Evolutionary conservation across 495 filamentous ascomycete species (phyloP), one percentile per base, ranked within the genome.

Genomic region (Penicillium flavigenum): DNA sequence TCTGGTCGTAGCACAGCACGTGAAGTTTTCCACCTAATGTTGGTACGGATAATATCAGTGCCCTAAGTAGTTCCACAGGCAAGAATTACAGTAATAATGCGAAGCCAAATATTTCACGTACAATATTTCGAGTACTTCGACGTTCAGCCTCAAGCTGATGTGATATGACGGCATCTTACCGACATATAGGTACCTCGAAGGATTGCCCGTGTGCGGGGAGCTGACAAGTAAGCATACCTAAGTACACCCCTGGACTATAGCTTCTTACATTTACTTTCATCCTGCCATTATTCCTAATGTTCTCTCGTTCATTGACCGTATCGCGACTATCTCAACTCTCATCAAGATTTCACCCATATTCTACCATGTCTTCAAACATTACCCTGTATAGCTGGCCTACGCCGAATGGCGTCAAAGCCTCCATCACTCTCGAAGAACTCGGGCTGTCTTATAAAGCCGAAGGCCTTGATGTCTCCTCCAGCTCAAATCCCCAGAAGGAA

Each of bases 351-450:
- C 29, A n/a, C 36, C 55, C 56, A 26, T 63, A 55, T 46, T 50
- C 58, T 31, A 63, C 57, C 36, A 68, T 67, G 68, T 62, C 65
- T 16, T 60, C 70, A 14, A 47, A 76, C 57, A 72, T 76, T 47
- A 71, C 66, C 7, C 67, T 76, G 2, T 76, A 78, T 52, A 68
- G 63, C 39, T 72, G 63, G 56, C 47, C 63, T 27, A 76, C 73
- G 16, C 71, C 72, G 47, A 79, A 78, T 38, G 75, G 72, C 38
- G 61, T 72, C 73, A 95, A 94, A 64, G 78, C 88, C 55, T 88
- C 87, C 34, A 94, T 95, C 60, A 78, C 86, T 3, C 77, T 96
- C 3, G 91, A 96, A 70, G 91, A 95, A 71, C 81, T 96, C 1
- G 85, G 84, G 5, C 62, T 90, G 19, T 73, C 81, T 19, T 92